Percentiles rank a stretch among this genome's conserved stretches.
Conservation (phyloP, 108 stramenopile genomes). For the Cyclotella baltica region DNA sequence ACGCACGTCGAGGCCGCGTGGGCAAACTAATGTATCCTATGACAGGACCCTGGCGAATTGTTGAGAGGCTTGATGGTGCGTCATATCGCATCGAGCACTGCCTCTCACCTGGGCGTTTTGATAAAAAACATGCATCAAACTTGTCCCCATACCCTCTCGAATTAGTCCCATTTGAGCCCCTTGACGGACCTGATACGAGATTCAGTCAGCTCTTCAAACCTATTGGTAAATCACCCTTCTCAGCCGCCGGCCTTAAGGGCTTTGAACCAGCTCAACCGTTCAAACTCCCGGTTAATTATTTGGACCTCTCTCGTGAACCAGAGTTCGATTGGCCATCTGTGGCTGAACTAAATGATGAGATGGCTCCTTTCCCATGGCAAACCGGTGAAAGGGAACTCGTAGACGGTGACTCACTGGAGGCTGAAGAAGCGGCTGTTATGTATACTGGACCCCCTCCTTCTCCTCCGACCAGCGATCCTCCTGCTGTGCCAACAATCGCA, state of each 20-base stretch:
- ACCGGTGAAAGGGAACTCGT: neutral
- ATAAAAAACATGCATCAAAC: neutral
- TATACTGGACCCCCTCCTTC: slow-evolving; percentile 22
- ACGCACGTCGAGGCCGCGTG: neutral
- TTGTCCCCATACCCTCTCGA: too few species aligned
- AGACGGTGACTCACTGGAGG: neutral
- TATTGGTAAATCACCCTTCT: neutral
- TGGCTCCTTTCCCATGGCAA: neutral
- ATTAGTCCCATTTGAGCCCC: too few species aligned
- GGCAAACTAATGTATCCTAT: neutral
- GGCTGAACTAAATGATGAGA: neutral
- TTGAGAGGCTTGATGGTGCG: neutral
- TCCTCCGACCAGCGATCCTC: neutral
- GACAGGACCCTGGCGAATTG: slow-evolving; percentile 11
- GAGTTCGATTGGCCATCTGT: neutral
- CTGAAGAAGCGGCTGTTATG: neutral
- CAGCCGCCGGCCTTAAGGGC: neutral
- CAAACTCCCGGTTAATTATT: neutral
- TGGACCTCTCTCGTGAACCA: neutral
- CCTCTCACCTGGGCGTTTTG: neutral
- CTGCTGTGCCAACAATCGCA: neutral
- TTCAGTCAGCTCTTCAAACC: neutral
- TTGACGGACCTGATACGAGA: too few species aligned
- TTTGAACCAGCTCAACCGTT: neutral
- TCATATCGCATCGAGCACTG: slow-evolving; percentile 7